Evolutionary conservation across 352 stramenopile genomes (phyloP).

Genomic region (Pythium rhizo-oryzae): DNA sequence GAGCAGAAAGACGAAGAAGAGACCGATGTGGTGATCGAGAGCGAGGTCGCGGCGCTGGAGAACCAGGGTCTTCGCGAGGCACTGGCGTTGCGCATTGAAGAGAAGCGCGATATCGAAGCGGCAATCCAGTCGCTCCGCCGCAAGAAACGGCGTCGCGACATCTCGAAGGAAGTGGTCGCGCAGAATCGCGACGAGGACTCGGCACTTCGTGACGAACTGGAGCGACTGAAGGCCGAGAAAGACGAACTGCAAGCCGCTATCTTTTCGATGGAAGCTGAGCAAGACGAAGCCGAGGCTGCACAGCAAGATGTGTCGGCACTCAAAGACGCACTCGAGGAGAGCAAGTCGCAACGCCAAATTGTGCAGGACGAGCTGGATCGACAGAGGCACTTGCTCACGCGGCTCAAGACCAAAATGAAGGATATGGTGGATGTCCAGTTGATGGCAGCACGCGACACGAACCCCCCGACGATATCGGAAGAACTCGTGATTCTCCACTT

Average conservation of each 20-base stretch:
- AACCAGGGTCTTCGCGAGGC: constrained; percentile 45
- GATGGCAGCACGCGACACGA: constrained; percentile 38
- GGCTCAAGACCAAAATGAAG: constrained; percentile 64
- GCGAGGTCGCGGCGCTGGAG: constrained; percentile 23
- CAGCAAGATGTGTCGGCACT: constrained; percentile 32
- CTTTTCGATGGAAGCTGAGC: constrained; percentile 40
- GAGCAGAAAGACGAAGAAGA: constrained; percentile 28
- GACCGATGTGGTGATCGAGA: constrained; percentile 24
- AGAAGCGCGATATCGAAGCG: constrained; percentile 63
- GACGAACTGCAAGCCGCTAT: constrained; percentile 51
- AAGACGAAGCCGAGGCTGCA: constrained; percentile 43
- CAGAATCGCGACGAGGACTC: constrained; percentile 10
- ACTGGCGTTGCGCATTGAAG: constrained; percentile 53
- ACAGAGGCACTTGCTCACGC: constrained; percentile 40
- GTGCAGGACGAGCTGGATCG: constrained; percentile 38
- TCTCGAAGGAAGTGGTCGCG: no score
- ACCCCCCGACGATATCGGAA: constrained; percentile 42
- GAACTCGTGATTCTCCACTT: constrained; percentile 67
- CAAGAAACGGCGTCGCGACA: constrained; percentile 34
- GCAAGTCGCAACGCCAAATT: constrained; percentile 12
- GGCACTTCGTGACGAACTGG: constrained; percentile 32
- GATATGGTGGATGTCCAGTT: constrained; percentile 66
- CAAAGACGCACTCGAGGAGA: constrained; percentile 34
- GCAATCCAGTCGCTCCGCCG: constrained; percentile 54
- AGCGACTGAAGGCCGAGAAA: constrained; percentile 47